Conservation (phyloP, 2,329 filamentous ascomycete species). For the Xylariaceae sp. region DNA sequence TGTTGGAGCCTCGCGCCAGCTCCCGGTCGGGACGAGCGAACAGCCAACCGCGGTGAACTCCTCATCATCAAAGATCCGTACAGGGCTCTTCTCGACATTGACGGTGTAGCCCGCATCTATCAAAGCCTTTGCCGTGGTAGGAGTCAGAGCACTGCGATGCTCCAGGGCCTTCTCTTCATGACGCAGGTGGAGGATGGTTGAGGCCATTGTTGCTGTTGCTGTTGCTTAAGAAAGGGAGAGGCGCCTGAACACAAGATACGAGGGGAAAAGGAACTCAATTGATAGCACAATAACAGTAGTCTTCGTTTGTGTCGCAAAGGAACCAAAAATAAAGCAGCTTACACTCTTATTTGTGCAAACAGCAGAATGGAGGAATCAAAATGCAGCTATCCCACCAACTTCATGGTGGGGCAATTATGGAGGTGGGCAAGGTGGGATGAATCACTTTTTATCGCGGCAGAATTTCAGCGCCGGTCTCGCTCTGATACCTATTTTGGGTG, state of each 20-base stretch:
- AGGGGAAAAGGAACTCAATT: background rate
- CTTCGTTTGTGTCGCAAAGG: no score
- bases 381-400: constrained; percentile 11
- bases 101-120: constrained; percentile 73
- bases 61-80: constrained; percentile 67
- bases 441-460: background rate
- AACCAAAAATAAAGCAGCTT: no score
- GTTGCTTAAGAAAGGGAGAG: background rate
- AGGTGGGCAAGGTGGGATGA: constrained; percentile 10
- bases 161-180: constrained; percentile 65
- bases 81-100: constrained; percentile 70
- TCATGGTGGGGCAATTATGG: constrained; percentile 20
- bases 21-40: constrained; percentile 67
- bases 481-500: background rate
- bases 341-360: no score
- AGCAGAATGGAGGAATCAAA: background rate
- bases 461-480: constrained; percentile 17
- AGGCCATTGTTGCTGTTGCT: constrained; percentile 33
- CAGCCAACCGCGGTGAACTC: constrained; percentile 70
- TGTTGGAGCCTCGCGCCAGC: constrained; percentile 70
- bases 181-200: constrained; percentile 57
- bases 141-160: constrained; percentile 53
- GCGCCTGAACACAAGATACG: background rate
- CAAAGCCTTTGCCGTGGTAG: constrained; percentile 59
- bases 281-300: no score